Base-by-base conservation (phyloP, 208 protist species). In the Trypanosomatidae sp. region DNA sequence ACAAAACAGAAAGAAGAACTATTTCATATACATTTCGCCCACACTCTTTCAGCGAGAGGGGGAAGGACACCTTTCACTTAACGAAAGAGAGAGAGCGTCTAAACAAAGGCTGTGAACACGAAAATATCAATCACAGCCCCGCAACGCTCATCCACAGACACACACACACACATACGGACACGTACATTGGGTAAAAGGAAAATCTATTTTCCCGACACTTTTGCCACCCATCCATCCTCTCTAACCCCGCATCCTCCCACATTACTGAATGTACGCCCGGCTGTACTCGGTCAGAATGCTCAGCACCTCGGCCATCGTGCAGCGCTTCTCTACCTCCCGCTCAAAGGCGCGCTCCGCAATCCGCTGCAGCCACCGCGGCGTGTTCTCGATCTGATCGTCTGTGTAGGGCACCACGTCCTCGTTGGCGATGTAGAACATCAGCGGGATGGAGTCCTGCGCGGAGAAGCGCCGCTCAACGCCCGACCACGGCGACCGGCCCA, bases 341-440 rank as follows among this genome's bases (percentile, higher is more conserved):
- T 85, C 83, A 66, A 89, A 86, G n/a, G 81, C 71, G 19, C 84
- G 76, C 17, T 71, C 56, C 7, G 79, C 81, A 12, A 91, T 80
- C 36, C 80, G 77, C 71, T 91, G 86, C 74, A 88, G 75, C 86
- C 86, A 91, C 19, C 77, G 69, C 47, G 86, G 86, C 19, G 81
- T 67, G 46, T n/a, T n/a, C 39, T 68, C 70, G 12, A 91, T 22
- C 64, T 91, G 76, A 25, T 62, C 72, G 15, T 70, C 47, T 0
- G 73, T 80, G 74, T 77, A 91, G 5, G 86, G 86, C 4, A 86
- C 67, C 33, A 78, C 79, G 3, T 83, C 81, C 50, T 91, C 76
- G 36, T 79, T 76, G 10, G 70, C 76, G 59, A 91, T 89, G 75
- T 86, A 78, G 53, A 86, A 91, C 72, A 91, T 82, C 25, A 91